These are phyloP conservation scores for Albatrellus ellisii DNA, from an alignment of 768 basidiomycete species.

Conservation along the genomic window DNA sequence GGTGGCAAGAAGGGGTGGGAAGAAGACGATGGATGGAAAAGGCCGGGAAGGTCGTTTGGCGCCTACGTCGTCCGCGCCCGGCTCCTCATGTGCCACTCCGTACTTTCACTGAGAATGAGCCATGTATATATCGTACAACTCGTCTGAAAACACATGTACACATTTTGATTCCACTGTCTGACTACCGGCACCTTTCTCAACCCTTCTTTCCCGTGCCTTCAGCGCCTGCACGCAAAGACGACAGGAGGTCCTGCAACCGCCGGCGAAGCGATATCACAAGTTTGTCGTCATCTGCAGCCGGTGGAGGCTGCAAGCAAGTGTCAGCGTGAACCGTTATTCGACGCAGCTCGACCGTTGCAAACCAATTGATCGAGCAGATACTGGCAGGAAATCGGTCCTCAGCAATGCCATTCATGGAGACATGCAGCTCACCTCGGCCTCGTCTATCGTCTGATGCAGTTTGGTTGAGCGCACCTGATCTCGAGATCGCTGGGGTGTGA, in stretches of 20 bases:
- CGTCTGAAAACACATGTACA: too few species aligned
- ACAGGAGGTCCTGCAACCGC: conserved; percentile 13
- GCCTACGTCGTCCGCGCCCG: too few species aligned
- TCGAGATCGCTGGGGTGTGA: background rate
- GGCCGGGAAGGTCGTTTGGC: too few species aligned
- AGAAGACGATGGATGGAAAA: too few species aligned
- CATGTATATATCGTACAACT: too few species aligned
- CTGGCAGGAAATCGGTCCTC: conserved; percentile 2
- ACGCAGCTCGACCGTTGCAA: background rate
- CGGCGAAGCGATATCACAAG: conserved; percentile 13
- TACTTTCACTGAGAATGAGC: too few species aligned
- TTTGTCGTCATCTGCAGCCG: conserved; percentile 13
- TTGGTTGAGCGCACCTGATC: background rate
- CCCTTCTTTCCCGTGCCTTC: conserved; percentile 8
- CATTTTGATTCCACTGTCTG: too few species aligned
- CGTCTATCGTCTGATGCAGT: conserved; percentile 15
- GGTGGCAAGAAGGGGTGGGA: too few species aligned
- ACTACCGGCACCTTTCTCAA: background rate
- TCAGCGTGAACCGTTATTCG: background rate
- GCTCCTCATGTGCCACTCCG: too few species aligned
- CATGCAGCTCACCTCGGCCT: conserved; percentile 12
- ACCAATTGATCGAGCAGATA: conserved; percentile 18
- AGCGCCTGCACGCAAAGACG: conserved; percentile 12
- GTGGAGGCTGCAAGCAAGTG: conserved; percentile 12
- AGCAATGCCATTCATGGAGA: background rate